These are phyloP conservation scores for Tylopilus sp. DNA, from an alignment of 1,284 basidiomycete species.

Conservation along the genomic window DNA sequence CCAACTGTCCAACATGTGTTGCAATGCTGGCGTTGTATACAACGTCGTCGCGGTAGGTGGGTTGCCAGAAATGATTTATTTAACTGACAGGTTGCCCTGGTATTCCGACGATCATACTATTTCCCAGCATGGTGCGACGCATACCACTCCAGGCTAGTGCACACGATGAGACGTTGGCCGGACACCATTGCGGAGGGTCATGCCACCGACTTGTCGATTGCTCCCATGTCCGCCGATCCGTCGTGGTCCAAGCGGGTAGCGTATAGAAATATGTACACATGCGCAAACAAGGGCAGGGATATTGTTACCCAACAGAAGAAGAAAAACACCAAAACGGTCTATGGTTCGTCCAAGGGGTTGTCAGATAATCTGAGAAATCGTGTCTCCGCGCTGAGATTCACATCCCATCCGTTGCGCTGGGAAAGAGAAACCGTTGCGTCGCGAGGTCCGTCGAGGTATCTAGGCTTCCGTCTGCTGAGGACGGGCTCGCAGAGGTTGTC, in stretches of 20 bases:
- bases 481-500: conserved; percentile 26
- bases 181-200: too few relatives aligned
- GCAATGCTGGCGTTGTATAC: conserved; percentile 1
- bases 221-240: too few relatives aligned
- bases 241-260: too few relatives aligned
- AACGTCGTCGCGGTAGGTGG: conserved; percentile 11
- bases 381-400: conserved; percentile 6
- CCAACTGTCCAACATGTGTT: conserved; percentile 8
- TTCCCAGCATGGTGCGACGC: conserved; percentile 1
- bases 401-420: conserved; percentile 12
- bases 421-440: conserved; percentile 23
- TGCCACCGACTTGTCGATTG: not conserved
- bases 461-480: conserved; percentile 23
- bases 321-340: conserved; percentile 4
- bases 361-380: conserved; percentile 3
- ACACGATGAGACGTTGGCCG: too few relatives aligned
- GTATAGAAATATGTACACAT: not conserved
- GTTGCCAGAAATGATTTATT: conserved; percentile 3
- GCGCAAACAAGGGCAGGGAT: not conserved
- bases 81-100: conserved; percentile 11
- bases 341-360: conserved; percentile 1
- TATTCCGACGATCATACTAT: conserved; percentile 20
- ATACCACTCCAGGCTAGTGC: conserved; percentile 1
- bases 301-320: not conserved
- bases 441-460: conserved; percentile 22